phyloP scores from a whole-genome alignment of 148 eudicot genomes.

The Spergularia bocconei region DNA sequence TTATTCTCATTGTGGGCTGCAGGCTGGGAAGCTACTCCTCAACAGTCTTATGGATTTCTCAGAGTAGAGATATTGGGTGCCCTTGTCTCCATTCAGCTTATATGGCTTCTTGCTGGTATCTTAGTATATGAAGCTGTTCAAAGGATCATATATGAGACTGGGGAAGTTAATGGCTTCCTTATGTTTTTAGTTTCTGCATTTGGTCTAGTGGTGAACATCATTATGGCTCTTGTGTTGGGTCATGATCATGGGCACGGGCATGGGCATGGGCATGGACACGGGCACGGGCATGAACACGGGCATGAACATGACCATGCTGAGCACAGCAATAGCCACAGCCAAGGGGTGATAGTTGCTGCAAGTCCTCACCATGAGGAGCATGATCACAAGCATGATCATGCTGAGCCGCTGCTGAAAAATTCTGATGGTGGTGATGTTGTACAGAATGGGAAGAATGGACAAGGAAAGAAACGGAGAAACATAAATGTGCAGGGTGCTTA shows the following conservation, averaged over 20 bases:
- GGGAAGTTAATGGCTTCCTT: constrained; percentile 75
- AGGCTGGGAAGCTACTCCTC: constrained; percentile 93
- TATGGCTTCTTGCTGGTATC: constrained; percentile 90
- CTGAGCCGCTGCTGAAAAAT: constrained; percentile 45
- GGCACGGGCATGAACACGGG: constrained; percentile 35
- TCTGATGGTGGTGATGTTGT: constrained; percentile 14
- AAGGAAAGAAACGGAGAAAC: constrained; percentile 47
- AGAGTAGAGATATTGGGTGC: constrained; percentile 88
- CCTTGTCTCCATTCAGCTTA: constrained; percentile 78
- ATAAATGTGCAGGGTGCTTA: constrained; percentile 91
- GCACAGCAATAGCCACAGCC: constrained; percentile 31
- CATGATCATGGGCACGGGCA: constrained; percentile 72
- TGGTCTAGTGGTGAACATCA: constrained; percentile 69
- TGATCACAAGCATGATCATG: constrained; percentile 34
- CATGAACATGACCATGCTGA: constrained; percentile 44
- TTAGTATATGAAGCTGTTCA: constrained; percentile 79
- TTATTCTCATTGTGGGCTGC: constrained; percentile 85
- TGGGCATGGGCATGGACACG: constrained; percentile 33
- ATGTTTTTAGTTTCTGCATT: constrained; percentile 85
- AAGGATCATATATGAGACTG: constrained; percentile 55
- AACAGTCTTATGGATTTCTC: constrained; percentile 84
- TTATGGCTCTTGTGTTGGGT: constrained; percentile 77
- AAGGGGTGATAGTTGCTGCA: constrained; percentile 40
- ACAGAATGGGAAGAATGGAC: constrained; percentile 14
- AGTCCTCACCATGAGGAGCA: constrained; percentile 35